Percentiles rank a stretch among this genome's conserved stretches.
phyloP scores from a whole-genome alignment of 2,329 filamentous ascomycete genomes.

The Purpureocillium takamizusanense region DNA sequence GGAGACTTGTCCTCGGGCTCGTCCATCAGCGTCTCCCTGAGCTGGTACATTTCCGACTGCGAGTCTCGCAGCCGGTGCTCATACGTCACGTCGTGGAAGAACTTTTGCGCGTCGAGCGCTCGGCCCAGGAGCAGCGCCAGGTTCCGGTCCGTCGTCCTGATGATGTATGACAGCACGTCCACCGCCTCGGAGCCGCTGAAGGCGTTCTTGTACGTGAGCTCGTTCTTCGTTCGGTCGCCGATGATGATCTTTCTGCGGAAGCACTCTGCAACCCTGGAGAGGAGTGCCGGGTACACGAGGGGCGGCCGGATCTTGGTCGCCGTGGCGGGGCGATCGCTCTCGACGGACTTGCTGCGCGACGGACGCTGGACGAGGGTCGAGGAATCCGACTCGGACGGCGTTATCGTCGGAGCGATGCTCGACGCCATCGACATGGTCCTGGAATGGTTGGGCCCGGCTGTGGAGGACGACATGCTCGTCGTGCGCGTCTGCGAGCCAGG shows the following conservation, averaged over 20 bases:
- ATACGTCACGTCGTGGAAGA: conserved; percentile 98
- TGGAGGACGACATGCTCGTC: conserved; percentile 53
- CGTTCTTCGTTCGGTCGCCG: conserved; percentile 90
- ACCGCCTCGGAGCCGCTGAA: conserved; percentile 95
- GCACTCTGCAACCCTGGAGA: conserved; percentile 88
- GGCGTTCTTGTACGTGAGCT: conserved; percentile 91
- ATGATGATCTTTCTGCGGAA: conserved; percentile 84
- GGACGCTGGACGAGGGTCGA: conserved; percentile 42
- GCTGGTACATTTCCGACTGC: conserved; percentile 92
- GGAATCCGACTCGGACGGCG: conserved; percentile 49
- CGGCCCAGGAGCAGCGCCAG: conserved; percentile 82
- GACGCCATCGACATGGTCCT: conserved; percentile 92
- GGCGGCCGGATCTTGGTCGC: conserved; percentile 60
- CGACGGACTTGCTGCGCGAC: conserved; percentile 47
- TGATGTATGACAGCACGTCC: conserved; percentile 91
- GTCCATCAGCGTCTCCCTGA: conserved; percentile 85
- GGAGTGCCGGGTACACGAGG: conserved; percentile 83
- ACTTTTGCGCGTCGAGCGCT: conserved; percentile 93
- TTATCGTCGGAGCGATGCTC: conserved; percentile 62
- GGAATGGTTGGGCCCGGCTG: conserved; percentile 33
- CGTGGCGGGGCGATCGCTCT: conserved; percentile 47
- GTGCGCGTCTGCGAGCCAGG: conserved; percentile 49
- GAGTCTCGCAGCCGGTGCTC: conserved; percentile 92
- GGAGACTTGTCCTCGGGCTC: conserved; percentile 59
- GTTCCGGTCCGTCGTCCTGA: conserved; percentile 93